A percentile compares a stretch with the other conserved stretches of the same genome.
Conservation (phyloP, 2,329 filamentous ascomycete species). For the Neofusicoccum cordaticola region DNA sequence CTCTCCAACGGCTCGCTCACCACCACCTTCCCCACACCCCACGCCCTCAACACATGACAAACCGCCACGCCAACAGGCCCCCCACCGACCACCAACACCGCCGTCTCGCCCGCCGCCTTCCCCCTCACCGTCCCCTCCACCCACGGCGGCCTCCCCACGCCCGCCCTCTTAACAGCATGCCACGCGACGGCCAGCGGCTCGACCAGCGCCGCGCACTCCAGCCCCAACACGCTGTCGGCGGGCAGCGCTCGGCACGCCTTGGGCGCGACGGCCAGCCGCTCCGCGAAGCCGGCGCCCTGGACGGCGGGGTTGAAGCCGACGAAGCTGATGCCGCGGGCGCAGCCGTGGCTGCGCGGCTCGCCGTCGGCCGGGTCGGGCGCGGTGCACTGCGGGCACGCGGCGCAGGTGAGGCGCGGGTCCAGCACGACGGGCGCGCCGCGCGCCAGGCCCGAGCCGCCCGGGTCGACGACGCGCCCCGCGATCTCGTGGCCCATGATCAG, state of each 20-base stretch:
- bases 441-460: conserved; percentile 16
- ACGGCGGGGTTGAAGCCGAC: not conserved
- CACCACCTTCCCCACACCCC: conserved; percentile 55
- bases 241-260: conserved; percentile 47
- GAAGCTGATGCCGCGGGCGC: conserved; percentile 26
- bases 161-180: conserved; percentile 47
- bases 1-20: conserved; percentile 53
- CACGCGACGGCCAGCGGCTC: conserved; percentile 64
- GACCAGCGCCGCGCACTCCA: conserved; percentile 57
- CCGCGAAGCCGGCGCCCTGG: conserved; percentile 54
- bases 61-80: conserved; percentile 63
- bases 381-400: conserved; percentile 24
- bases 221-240: conserved; percentile 42
- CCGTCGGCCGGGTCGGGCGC: not conserved
- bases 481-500: conserved; percentile 34
- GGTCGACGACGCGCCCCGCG: not conserved
- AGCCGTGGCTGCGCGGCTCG: conserved; percentile 23
- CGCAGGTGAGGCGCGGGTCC: conserved; percentile 31
- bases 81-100: conserved; percentile 57
- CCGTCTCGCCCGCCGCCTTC: conserved; percentile 37
- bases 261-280: conserved; percentile 52
- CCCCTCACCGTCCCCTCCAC: not conserved
- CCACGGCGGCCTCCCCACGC: not conserved
- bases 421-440: conserved; percentile 29
- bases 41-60: conserved; percentile 40